Conservation (phyloP, 139 green algal genomes). For the Bryopsis sp. region DNA sequence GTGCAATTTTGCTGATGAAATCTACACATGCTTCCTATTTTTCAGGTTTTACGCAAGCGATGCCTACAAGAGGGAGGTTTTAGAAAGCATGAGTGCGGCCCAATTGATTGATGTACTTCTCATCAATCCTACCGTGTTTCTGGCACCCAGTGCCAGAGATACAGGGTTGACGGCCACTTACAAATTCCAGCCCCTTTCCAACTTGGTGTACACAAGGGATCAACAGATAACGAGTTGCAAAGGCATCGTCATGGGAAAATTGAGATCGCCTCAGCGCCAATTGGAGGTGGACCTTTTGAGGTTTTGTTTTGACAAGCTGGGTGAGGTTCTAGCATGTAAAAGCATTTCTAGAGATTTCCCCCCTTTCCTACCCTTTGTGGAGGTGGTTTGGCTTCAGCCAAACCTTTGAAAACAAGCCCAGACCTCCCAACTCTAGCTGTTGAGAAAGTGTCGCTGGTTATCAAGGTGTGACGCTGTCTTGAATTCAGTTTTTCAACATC, state of each 20-base stretch:
- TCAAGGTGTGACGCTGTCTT: no score
- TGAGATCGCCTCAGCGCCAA: conserved; percentile 71
- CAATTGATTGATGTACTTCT: conserved; percentile 92
- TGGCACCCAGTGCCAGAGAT: conserved; percentile 46
- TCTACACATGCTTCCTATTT: no score
- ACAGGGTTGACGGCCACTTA: conserved; percentile 79
- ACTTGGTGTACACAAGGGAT: conserved; percentile 92
- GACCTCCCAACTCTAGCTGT: no score
- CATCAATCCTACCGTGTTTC: conserved; percentile 70
- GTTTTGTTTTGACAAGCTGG: conserved; percentile 83
- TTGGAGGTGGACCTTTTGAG: conserved; percentile 81
- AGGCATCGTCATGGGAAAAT: conserved; percentile 80
- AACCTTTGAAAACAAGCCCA: no score
- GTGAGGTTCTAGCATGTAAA: no score
- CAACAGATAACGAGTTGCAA: conserved; percentile 86
- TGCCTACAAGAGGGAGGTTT: conserved; percentile 66
- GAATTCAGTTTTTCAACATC: no score
- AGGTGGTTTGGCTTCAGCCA: no score
- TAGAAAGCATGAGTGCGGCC: conserved; percentile 66
- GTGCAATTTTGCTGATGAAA: no score
- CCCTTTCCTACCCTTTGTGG: no score
- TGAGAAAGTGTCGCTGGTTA: no score
- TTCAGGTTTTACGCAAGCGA: conserved; percentile 69
- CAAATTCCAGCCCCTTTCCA: conserved; percentile 80
- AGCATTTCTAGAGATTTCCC: no score